A percentile compares a stretch with the other conserved stretches of the same genome.
Evolutionary conservation across 176 grass and related monocot genomes (phyloP).

Genomic region (Triticum turgidum): DNA sequence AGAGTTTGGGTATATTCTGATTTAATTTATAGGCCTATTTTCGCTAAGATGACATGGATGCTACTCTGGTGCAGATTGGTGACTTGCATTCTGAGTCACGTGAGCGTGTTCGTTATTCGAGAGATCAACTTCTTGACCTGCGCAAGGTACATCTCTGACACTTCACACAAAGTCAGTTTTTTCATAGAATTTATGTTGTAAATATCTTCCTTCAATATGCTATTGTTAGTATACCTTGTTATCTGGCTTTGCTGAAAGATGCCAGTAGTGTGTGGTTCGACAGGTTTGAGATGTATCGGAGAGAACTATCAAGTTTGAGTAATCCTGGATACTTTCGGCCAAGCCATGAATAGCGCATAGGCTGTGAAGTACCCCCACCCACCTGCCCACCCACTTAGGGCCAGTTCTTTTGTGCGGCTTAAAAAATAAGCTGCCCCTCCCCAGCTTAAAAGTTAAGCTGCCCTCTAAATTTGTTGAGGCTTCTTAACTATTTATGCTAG

Average conservation of each 20-base stretch:
- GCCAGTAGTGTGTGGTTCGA: neutral
- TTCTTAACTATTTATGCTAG: too few relatives aligned
- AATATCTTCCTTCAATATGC: neutral
- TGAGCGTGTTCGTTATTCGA: conserved; percentile 71
- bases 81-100: conserved; percentile 67
- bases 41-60: conserved; percentile 15
- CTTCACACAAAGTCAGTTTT: conserved; percentile 3
- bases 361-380: neutral
- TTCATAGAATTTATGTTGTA: conserved; percentile 4
- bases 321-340: neutral
- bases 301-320: neutral
- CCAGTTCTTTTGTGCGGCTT: too few relatives aligned
- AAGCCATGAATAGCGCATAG: neutral
- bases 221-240: neutral
- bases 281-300: neutral
- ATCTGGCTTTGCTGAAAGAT: conserved; percentile 15
- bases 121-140: conserved; percentile 80
- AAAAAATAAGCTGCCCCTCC: too few relatives aligned
- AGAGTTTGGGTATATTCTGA: neutral
- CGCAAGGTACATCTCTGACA: conserved; percentile 51
- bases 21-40: neutral
- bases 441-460: too few relatives aligned
- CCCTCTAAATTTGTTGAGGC: too few relatives aligned
- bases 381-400: neutral
- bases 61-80: conserved; percentile 49